Percentiles rank a stretch among this genome's conserved stretches.
These are phyloP conservation scores for Colletotrichum sp. DNA, from an alignment of 2,329 filamentous ascomycete genomes.

Conservation along the genomic window DNA sequence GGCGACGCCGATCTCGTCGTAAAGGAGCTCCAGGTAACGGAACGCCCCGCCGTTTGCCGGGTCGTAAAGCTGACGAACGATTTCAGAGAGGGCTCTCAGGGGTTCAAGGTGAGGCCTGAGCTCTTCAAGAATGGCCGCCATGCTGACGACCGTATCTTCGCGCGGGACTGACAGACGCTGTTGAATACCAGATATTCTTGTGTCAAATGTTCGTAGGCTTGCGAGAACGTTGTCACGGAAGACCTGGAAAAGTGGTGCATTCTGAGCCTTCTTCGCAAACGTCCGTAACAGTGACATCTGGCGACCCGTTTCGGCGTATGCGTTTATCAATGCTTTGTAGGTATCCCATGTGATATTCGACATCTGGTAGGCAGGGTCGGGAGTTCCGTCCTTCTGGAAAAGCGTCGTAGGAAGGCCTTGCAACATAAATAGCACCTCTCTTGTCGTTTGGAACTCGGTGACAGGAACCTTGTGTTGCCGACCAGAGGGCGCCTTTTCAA, in stretches of 20 bases:
- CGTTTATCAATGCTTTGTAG: conserved; percentile 51
- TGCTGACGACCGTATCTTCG: conserved; percentile 65
- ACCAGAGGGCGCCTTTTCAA: not conserved
- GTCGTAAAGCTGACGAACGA: conserved; percentile 63
- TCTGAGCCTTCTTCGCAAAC: conserved; percentile 49
- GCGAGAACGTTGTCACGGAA: conserved; percentile 69
- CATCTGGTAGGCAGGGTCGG: conserved; percentile 49
- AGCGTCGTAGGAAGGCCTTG: conserved; percentile 77
- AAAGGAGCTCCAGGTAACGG: conserved; percentile 80
- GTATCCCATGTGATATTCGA: conserved; percentile 54
- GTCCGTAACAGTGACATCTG: conserved; percentile 50
- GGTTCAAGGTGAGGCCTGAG: conserved; percentile 58
- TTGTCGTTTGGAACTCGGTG: conserved; percentile 17
- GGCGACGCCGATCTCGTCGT: conserved; percentile 69
- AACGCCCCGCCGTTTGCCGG: conserved; percentile 62
- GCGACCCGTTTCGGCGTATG: conserved; percentile 52
- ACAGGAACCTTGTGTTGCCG: conserved; percentile 18
- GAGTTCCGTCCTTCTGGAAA: conserved; percentile 56
- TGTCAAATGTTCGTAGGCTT: conserved; percentile 64
- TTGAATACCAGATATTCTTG: conserved; percentile 64
- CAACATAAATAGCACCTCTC: conserved; percentile 78
- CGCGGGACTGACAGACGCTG: conserved; percentile 60
- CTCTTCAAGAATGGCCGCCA: conserved; percentile 66
- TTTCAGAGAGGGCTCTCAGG: conserved; percentile 63
- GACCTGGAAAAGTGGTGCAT: conserved; percentile 69